Percentiles rank a stretch among this genome's conserved stretches.
Evolutionary conservation across 805 yeast genomes (phyloP).

Genomic region (Saturnispora silvae): DNA sequence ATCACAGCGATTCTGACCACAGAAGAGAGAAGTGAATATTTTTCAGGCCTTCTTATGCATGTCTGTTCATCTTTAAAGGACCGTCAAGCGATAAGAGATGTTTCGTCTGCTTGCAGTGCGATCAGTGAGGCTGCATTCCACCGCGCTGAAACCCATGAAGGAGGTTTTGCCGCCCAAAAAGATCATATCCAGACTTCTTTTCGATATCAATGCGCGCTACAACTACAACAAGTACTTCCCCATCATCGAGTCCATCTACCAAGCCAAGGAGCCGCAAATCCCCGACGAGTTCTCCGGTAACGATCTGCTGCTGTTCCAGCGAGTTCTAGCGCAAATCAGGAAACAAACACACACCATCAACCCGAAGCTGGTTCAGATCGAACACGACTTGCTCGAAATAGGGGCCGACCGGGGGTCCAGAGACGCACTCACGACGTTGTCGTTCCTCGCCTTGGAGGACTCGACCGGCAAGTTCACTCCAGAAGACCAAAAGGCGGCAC

Average conservation of each 20-base stretch:
- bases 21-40: neutral
- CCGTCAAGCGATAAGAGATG: neutral
- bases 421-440: conserved; percentile 67
- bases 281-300: conserved; percentile 33
- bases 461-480: conserved; percentile 21
- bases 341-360: conserved; percentile 50
- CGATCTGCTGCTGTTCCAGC: conserved; percentile 61
- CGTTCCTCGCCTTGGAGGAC: conserved; percentile 49
- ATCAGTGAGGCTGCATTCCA: neutral
- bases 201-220: conserved; percentile 54
- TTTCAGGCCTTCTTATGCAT: too few species aligned
- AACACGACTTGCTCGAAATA: conserved; percentile 62
- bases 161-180: conserved; percentile 50
- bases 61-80: neutral
- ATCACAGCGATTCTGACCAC: too few species aligned
- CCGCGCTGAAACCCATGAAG: conserved; percentile 21
- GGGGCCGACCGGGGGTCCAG: conserved; percentile 79
- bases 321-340: conserved; percentile 53
- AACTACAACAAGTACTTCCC: conserved; percentile 45
- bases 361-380: conserved; percentile 46
- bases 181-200: conserved; percentile 46
- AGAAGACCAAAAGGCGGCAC: conserved; percentile 58
- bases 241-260: conserved; percentile 41
- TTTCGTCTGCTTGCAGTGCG: neutral
- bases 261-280: conserved; percentile 15